Evolutionary conservation across 352 stramenopile genomes (phyloP).

Genomic region (Pythium chondricola): DNA sequence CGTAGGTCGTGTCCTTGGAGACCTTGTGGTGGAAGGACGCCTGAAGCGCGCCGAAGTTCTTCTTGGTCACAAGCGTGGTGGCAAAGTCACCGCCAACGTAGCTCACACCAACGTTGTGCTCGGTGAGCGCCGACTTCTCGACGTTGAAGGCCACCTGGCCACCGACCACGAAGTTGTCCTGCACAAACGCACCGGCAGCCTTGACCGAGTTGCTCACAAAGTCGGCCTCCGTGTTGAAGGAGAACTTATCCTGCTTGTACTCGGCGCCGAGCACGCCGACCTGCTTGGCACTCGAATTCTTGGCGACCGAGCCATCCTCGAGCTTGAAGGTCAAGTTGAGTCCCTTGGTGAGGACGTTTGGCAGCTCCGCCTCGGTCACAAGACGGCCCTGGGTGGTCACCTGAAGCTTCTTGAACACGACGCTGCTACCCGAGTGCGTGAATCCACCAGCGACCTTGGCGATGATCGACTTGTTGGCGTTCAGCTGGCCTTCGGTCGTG

Average conservation of each 20-base stretch:
- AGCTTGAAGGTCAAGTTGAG: slow-evolving; percentile 83
- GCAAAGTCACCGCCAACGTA: slow-evolving; percentile 65
- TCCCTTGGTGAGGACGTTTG: slow-evolving; percentile 67
- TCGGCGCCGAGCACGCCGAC: slow-evolving; percentile 69
- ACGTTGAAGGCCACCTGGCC: slow-evolving; percentile 75
- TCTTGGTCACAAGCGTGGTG: slow-evolving; percentile 70
- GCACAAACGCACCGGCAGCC: slow-evolving; percentile 39
- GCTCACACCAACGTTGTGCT: slow-evolving; percentile 74
- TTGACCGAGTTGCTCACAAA: slow-evolving; percentile 69
- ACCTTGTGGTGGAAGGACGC: slow-evolving; percentile 81
- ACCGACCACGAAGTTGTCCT: slow-evolving; percentile 63
- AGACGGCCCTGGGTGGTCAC: slow-evolving; percentile 75
- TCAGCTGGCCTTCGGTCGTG: slow-evolving; percentile 68
- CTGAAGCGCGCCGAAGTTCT: slow-evolving; percentile 75
- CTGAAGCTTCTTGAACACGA: slow-evolving; percentile 86
- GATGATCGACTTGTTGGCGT: slow-evolving; percentile 79
- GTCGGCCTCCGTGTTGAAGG: slow-evolving; percentile 69
- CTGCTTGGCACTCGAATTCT: slow-evolving; percentile 64
- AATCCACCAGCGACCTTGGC: slow-evolving; percentile 77
- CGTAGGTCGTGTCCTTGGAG: slow-evolving; percentile 70
- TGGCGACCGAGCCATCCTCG: slow-evolving; percentile 73
- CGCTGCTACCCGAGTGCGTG: slow-evolving; percentile 52
- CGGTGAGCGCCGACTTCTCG: slow-evolving; percentile 68
- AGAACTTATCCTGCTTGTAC: slow-evolving; percentile 73
- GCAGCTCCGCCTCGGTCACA: slow-evolving; percentile 68